Conservation (phyloP, 352 stramenopile genomes). For the Peronosclerospora sorghi region DNA sequence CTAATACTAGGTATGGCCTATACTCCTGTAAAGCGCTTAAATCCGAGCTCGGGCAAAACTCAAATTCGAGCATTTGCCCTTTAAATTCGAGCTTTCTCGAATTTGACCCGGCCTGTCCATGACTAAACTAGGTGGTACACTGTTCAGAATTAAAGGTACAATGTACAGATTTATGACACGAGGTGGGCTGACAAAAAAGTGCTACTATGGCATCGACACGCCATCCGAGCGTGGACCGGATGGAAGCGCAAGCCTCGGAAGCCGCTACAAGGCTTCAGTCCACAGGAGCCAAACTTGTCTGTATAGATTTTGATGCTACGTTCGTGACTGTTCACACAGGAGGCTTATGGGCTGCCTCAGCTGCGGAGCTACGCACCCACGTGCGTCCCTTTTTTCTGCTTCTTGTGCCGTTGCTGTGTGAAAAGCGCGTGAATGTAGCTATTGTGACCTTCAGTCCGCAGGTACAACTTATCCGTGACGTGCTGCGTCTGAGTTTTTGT, state of each 20-base stretch:
- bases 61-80: too few species aligned
- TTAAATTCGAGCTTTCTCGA: too few species aligned
- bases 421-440: constrained; percentile 36
- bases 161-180: too few species aligned
- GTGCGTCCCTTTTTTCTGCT: constrained; percentile 55
- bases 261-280: constrained; percentile 28
- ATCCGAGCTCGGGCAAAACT: too few species aligned
- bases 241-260: constrained; percentile 20
- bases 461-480: constrained; percentile 43
- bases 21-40: too few species aligned
- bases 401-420: constrained; percentile 40
- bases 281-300: constrained; percentile 49
- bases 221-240: constrained; percentile 16
- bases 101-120: too few species aligned
- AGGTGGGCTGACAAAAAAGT: too few species aligned
- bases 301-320: constrained; percentile 79
- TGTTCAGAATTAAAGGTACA: too few species aligned
- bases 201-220: constrained; percentile 16
- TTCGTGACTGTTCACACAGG: constrained; percentile 70
- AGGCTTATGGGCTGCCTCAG: constrained; percentile 37
- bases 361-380: constrained; percentile 29
- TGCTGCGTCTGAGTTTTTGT: constrained; percentile 45
- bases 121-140: too few species aligned
- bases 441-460: constrained; percentile 80
- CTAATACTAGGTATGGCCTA: too few species aligned